Conservation (phyloP, 225 moss, liverwort and hornwort genomes). For the Pseudoscleropodium purum region DNA sequence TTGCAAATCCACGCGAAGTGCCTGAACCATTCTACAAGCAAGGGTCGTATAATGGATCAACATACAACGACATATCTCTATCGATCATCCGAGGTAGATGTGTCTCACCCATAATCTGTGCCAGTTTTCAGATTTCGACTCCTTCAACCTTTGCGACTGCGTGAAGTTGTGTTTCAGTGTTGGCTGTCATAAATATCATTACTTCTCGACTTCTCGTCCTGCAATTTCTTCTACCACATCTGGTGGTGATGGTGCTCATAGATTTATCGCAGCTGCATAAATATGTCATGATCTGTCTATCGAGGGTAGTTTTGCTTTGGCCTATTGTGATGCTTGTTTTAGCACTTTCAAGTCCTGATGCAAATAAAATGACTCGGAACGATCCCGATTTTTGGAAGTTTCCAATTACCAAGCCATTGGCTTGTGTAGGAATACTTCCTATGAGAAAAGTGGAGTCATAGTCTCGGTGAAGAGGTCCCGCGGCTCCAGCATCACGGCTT, state of each 20-base stretch:
- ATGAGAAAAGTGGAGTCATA: too few relatives aligned
- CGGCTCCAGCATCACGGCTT: too few relatives aligned
- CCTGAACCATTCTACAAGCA: neutral
- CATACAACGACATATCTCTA: neutral
- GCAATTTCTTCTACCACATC: neutral
- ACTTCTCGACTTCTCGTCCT: neutral
- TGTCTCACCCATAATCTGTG: neutral
- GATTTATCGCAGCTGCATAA: neutral
- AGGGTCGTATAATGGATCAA: neutral
- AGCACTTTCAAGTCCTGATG: too few relatives aligned
- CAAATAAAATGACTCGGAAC: too few relatives aligned
- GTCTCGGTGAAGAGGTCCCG: too few relatives aligned
- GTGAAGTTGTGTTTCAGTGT: neutral
- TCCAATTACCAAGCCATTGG: too few relatives aligned
- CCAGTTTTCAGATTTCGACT: neutral
- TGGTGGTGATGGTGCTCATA: neutral
- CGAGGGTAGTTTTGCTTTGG: too few relatives aligned
- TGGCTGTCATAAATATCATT: neutral
- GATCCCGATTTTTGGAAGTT: too few relatives aligned
- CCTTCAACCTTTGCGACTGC: neutral
- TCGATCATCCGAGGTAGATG: neutral
- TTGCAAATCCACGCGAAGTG: neutral
- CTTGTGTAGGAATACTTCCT: too few relatives aligned
- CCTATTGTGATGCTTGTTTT: too few relatives aligned
- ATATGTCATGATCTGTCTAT: neutral